Conservation (phyloP, 2,329 filamentous ascomycete species). For the Akanthomyces dipterigenus region DNA sequence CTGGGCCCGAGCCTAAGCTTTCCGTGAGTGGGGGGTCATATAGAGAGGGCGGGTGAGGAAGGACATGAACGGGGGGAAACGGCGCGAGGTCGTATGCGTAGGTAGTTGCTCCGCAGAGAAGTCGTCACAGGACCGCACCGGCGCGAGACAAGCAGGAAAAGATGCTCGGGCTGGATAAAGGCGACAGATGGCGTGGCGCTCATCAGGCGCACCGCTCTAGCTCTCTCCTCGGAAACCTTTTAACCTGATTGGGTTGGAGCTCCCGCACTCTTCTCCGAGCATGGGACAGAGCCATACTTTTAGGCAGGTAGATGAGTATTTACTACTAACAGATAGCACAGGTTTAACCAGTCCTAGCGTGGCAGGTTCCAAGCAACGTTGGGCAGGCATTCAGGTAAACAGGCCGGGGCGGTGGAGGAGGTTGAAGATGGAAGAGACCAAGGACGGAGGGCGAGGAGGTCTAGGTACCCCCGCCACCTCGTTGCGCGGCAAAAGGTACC, state of each 20-base stretch:
- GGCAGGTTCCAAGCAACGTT: too few species aligned
- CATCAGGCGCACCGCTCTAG: conserved; percentile 12
- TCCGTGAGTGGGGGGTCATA: neutral
- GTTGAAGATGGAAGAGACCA: too few species aligned
- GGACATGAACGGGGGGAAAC: neutral
- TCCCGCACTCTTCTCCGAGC: conserved; percentile 8
- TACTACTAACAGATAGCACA: too few species aligned
- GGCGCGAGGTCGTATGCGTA: neutral
- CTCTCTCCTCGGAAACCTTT: too few species aligned
- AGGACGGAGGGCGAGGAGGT: too few species aligned
- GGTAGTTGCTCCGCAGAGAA: neutral
- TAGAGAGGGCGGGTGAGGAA: too few species aligned
- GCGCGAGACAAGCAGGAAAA: neutral
- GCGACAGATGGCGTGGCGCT: conserved; percentile 15
- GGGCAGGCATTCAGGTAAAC: too few species aligned
- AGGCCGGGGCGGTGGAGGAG: too few species aligned
- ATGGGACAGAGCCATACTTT: neutral
- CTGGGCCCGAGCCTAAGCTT: neutral
- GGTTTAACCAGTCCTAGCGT: too few species aligned
- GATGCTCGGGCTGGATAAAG: neutral
- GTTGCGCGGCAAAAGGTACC: too few species aligned
- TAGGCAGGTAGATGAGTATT: too few species aligned
- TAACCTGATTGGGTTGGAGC: conserved; percentile 14
- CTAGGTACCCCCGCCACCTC: too few species aligned
- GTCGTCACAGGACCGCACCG: conserved; percentile 1